Percentiles rank a stretch among this genome's conserved stretches.
Conservation (phyloP, 495 filamentous ascomycete genomes). For the Xylaria intraflava region DNA sequence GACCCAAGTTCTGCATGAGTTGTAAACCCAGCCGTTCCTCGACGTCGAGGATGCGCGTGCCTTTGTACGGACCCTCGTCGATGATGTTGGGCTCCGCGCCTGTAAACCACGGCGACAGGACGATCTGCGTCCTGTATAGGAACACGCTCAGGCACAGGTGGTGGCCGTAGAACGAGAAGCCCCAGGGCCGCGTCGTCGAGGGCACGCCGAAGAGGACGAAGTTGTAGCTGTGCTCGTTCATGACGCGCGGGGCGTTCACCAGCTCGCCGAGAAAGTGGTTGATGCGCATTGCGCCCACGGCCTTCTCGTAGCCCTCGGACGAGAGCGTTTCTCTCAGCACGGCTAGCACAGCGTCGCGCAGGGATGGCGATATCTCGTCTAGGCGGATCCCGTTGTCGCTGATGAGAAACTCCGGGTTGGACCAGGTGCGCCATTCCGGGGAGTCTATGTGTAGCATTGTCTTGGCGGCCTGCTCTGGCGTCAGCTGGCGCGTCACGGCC, state of each 20-base stretch:
- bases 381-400: conserved; percentile 58
- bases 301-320: conserved; percentile 63
- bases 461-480: conserved; percentile 39
- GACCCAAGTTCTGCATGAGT: conserved; percentile 59
- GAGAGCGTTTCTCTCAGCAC: conserved; percentile 55
- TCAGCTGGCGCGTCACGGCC: conserved; percentile 36
- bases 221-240: conserved; percentile 72
- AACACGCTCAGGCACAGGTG: conserved; percentile 67
- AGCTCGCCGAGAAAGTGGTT: conserved; percentile 74
- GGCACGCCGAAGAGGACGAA: conserved; percentile 59
- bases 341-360: conserved; percentile 44
- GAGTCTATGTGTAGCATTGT: conserved; percentile 58
- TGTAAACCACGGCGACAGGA: conserved; percentile 65
- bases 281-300: conserved; percentile 61
- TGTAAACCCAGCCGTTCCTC: conserved; percentile 57
- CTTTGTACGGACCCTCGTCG: conserved; percentile 53
- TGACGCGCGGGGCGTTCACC: conserved; percentile 50
- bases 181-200: conserved; percentile 53
- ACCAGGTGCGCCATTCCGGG: conserved; percentile 67
- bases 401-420: conserved; percentile 65
- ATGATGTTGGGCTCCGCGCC: conserved; percentile 73
- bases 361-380: conserved; percentile 44
- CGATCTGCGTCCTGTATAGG: conserved; percentile 51
- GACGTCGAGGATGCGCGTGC: conserved; percentile 56
- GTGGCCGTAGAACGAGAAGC: conserved; percentile 70